Percentiles rank a stretch among this genome's conserved stretches.
Evolutionary conservation across 306 rosid species (phyloP).

Genomic region (Trifolium fragiferum): DNA sequence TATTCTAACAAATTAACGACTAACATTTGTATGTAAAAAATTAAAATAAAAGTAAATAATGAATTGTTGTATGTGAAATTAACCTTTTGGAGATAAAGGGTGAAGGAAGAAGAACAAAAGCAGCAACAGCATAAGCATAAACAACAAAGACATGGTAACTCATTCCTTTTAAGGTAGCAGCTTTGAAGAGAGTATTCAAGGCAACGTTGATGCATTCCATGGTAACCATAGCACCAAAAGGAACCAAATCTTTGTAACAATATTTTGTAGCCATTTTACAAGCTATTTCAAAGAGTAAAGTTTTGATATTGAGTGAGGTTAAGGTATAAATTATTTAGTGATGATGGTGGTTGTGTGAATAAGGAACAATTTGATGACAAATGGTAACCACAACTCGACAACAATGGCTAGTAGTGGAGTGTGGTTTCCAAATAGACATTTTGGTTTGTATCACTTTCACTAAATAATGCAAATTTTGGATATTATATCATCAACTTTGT

Average conservation of each 20-base stretch:
- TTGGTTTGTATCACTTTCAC: neutral
- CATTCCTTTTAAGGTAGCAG: constrained; percentile 81
- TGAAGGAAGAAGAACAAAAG: constrained; percentile 76
- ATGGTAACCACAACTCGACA: neutral
- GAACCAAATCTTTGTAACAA: constrained; percentile 56
- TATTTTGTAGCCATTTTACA: constrained; percentile 41
- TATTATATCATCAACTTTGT: neutral
- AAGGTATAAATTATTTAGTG: no score
- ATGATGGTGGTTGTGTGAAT: neutral
- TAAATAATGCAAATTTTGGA: neutral
- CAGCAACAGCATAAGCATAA: constrained; percentile 82
- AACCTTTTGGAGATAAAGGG: constrained; percentile 74
- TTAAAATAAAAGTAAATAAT: neutral
- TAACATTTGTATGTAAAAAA: no score
- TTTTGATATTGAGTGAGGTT: neutral
- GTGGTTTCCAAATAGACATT: neutral
- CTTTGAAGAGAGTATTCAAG: constrained; percentile 85
- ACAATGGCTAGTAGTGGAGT: neutral
- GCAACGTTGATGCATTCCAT: constrained; percentile 88
- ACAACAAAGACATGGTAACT: constrained; percentile 88
- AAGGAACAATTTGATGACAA: constrained; percentile 2
- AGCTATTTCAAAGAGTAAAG: neutral
- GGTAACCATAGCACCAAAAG: constrained; percentile 74
- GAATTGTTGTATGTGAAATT: neutral
- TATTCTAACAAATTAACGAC: no score